A percentile compares a stretch with the other conserved stretches of the same genome.
These are phyloP conservation scores for Polysphondylium violaceum DNA, from an alignment of 78 protist genomes.

Conservation along the genomic window DNA sequence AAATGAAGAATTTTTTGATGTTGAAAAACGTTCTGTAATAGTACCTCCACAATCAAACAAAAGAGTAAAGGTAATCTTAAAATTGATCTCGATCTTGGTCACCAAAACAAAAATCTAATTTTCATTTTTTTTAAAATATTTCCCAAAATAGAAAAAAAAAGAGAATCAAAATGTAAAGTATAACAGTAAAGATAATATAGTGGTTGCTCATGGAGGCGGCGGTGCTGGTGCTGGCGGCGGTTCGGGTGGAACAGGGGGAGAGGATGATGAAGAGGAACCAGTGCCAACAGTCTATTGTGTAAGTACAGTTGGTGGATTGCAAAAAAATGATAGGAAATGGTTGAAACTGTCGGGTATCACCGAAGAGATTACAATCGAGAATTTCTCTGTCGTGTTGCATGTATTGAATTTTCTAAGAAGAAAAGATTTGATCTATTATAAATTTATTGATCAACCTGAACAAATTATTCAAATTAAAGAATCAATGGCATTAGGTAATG, in stretches of 20 bases:
- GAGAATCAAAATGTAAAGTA: background rate
- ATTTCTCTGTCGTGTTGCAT: constrained; percentile 17
- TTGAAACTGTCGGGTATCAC: background rate
- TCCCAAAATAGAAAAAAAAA: background rate
- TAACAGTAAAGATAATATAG: background rate
- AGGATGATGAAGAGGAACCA: constrained; percentile 15
- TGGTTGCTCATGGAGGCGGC: background rate
- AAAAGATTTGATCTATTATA: constrained; percentile 51
- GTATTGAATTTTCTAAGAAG: constrained; percentile 49
- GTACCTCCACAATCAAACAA: constrained; percentile 23
- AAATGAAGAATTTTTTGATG: background rate
- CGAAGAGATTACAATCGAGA: background rate
- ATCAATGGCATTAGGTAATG: too few relatives aligned
- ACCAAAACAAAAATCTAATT: too few relatives aligned
- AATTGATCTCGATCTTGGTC: too few relatives aligned
- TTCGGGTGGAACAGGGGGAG: background rate
- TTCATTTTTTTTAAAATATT: background rate
- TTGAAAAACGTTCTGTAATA: constrained; percentile 9
- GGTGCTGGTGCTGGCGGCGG: background rate
- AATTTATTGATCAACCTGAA: constrained; percentile 34
- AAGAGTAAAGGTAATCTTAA: background rate
- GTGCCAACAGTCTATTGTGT: constrained; percentile 41
- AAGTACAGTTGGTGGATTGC: constrained; percentile 27
- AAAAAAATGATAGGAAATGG: constrained; percentile 62
- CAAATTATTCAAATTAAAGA: constrained; percentile 21